Conservation (phyloP, 495 filamentous ascomycete genomes). For the Talaromyces nanjingensis region DNA sequence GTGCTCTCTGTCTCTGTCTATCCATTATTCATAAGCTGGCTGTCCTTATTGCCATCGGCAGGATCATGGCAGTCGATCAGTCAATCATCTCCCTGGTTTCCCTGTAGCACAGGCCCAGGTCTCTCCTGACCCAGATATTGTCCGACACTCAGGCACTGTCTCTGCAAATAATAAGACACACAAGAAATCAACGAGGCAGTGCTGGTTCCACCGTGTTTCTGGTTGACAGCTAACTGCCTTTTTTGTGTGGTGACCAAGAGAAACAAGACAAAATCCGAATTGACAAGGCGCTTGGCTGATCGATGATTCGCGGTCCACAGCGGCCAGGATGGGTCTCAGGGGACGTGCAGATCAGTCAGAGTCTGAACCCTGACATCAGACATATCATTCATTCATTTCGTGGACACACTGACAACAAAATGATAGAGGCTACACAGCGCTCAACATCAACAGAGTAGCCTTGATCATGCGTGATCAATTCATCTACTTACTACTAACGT, state of each 20-base stretch:
- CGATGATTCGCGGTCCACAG: background rate
- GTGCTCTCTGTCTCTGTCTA: background rate
- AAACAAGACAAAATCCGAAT: background rate
- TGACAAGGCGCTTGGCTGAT: too few relatives aligned
- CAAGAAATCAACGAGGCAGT: background rate
- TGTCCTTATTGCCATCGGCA: background rate
- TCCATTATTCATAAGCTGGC: background rate
- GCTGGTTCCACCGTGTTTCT: constrained; percentile 1
- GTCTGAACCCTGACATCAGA: background rate
- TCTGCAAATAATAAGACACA: background rate
- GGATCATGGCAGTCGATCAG: background rate
- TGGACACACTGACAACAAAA: background rate
- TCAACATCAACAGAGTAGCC: background rate
- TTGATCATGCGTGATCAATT: background rate
- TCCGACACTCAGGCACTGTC: background rate
- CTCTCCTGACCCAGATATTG: background rate
- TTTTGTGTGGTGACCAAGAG: background rate
- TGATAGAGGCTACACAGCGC: background rate
- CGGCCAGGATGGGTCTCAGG: background rate
- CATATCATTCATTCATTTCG: background rate
- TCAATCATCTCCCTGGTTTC: background rate
- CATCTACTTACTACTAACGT: background rate
- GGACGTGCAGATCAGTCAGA: background rate
- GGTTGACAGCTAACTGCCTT: background rate
- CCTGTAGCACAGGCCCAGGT: background rate